These are phyloP conservation scores for Leccinellum rugosiceps DNA, from an alignment of 768 basidiomycete genomes.

Conservation along the genomic window DNA sequence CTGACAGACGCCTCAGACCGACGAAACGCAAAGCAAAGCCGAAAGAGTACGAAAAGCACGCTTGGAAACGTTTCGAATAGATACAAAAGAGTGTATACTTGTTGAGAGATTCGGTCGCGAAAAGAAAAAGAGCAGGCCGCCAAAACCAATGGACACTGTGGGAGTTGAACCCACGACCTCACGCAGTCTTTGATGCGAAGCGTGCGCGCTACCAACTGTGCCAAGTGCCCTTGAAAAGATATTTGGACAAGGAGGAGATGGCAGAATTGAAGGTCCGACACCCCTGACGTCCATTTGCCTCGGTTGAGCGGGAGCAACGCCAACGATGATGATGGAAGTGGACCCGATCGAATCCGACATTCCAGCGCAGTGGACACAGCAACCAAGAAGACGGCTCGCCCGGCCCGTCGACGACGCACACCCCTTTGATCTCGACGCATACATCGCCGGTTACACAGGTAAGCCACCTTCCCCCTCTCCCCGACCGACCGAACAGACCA, in stretches of 20 bases:
- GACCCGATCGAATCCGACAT: conserved; percentile 28
- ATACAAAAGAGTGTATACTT: too few species aligned
- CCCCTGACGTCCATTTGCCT: conserved; percentile 1
- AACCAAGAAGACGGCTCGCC: conserved; percentile 22
- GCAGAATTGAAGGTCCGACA: neutral
- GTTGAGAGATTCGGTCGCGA: too few species aligned
- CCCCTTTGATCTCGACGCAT: conserved; percentile 84
- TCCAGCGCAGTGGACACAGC: conserved; percentile 11
- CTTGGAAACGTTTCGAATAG: conserved; percentile 70
- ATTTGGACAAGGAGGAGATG: rapidly evolving
- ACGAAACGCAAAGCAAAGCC: conserved; percentile 40
- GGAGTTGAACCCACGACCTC: conserved; percentile 35
- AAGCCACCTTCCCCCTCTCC: neutral
- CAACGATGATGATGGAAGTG: conserved; percentile 26
- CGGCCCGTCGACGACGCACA: conserved; percentile 71
- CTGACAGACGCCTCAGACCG: conserved; percentile 14
- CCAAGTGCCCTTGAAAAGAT: conserved; percentile 22
- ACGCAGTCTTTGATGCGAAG: conserved; percentile 29
- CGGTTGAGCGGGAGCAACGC: neutral
- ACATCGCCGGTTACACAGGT: conserved; percentile 62
- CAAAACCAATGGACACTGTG: conserved; percentile 29
- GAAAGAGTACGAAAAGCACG: conserved; percentile 74
- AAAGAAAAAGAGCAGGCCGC: too few species aligned
- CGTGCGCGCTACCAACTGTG: conserved; percentile 35
- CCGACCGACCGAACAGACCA: neutral